Conservation (phyloP, 805 yeast species). For the Brettanomyces custersianus region DNA sequence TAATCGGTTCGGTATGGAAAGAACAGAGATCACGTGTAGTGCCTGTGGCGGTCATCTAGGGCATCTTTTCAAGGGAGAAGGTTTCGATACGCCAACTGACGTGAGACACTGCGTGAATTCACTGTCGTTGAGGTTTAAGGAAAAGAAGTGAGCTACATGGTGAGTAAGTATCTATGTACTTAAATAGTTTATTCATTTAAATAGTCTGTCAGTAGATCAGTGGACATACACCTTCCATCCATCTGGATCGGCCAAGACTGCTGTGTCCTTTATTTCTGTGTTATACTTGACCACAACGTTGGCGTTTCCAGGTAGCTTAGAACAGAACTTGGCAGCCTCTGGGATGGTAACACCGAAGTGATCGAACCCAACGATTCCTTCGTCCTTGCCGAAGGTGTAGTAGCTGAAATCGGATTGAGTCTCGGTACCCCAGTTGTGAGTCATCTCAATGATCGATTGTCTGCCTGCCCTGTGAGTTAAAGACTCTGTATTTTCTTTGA, state of each 20-base stretch:
- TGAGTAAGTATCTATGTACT: too few relatives aligned
- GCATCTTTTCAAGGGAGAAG: constrained; percentile 92
- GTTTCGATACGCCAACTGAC: constrained; percentile 77
- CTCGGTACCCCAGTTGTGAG: constrained; percentile 96
- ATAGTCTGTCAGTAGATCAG: too few relatives aligned
- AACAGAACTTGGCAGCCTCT: constrained; percentile 49
- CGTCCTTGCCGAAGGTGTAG: constrained; percentile 65
- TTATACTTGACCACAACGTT: constrained; percentile 50
- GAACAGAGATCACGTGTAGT: constrained; percentile 85
- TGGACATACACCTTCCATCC: constrained; percentile 64
- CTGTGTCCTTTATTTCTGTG: constrained; percentile 51
- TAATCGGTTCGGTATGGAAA: constrained; percentile 58
- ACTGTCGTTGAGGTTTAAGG: constrained; percentile 56
- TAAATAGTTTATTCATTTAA: too few relatives aligned
- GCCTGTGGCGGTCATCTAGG: constrained; percentile 93
- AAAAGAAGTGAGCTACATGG: constrained; percentile 4
- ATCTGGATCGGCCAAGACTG: constrained; percentile 82
- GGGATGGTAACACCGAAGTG: constrained; percentile 70
- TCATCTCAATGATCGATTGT: constrained; percentile 77
- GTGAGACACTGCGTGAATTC: constrained; percentile 95
- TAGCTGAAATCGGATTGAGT: constrained; percentile 63
- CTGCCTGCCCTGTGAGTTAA: constrained; percentile 29
- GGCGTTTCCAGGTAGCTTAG: constrained; percentile 37
- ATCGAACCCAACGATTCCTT: constrained; percentile 69
- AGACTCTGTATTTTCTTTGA: constrained; percentile 33